Conservation (phyloP, 768 basidiomycete species). For the Botryobasidium botryosum region DNA sequence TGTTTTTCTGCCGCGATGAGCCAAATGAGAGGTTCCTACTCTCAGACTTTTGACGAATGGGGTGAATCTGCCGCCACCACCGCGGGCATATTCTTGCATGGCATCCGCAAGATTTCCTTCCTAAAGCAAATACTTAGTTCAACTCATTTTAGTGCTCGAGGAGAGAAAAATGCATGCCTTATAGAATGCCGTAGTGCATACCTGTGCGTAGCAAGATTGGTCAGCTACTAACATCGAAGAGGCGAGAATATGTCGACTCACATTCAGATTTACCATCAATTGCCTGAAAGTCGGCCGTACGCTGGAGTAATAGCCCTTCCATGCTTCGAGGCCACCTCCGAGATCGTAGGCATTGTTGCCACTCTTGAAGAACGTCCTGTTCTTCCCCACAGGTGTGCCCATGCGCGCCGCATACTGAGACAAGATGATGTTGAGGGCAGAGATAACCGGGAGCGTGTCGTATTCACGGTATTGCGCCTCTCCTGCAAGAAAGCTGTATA, state of each 20-base stretch:
- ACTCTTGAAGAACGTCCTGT: conserved; percentile 45
- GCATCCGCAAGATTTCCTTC: conserved; percentile 46
- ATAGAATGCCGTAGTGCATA: conserved; percentile 35
- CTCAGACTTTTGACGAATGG: conserved; percentile 51
- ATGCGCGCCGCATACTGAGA: conserved; percentile 32
- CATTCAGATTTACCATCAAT: conserved; percentile 38
- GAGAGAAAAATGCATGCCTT: no score
- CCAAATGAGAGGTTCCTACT: conserved; percentile 36
- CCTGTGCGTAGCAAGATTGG: not conserved
- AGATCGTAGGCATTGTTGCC: conserved; percentile 18
- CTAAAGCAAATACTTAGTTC: no score
- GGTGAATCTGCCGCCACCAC: conserved; percentile 13
- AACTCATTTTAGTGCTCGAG: no score
- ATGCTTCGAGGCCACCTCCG: conserved; percentile 40
- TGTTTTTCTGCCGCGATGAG: conserved; percentile 43
- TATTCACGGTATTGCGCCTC: conserved; percentile 34
- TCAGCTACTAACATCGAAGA: conserved; percentile 1
- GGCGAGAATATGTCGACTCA: not conserved
- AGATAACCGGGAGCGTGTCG: conserved; percentile 40
- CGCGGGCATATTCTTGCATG: conserved; percentile 33
- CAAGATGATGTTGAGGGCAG: conserved; percentile 49
- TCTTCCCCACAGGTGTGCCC: conserved; percentile 46
- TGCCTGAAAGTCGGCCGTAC: conserved; percentile 27
- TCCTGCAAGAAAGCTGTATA: conserved; percentile 38
- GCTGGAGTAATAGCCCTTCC: conserved; percentile 34